These are phyloP conservation scores for Skeletonema costatum DNA, from an alignment of 108 stramenopile genomes.

Conservation along the genomic window DNA sequence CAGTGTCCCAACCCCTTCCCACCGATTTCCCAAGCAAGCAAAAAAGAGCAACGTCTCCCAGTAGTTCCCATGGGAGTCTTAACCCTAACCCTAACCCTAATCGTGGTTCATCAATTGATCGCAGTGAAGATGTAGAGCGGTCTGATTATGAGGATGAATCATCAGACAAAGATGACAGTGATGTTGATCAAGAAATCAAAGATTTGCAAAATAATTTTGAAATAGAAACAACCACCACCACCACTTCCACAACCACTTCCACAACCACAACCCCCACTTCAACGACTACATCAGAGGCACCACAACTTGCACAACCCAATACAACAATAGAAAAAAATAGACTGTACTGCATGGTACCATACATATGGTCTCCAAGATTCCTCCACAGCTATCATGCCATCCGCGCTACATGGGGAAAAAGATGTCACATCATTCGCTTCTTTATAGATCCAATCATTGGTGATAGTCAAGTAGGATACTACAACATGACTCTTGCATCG, in stretches of 20 bases:
- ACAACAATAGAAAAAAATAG: background rate
- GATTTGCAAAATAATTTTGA: background rate
- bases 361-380: constrained; percentile 31
- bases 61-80: too few relatives aligned
- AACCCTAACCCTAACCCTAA: too few relatives aligned
- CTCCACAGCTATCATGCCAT: constrained; percentile 32
- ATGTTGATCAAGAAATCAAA: background rate
- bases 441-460: constrained; percentile 47
- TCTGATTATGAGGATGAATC: background rate
- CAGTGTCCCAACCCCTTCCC: too few relatives aligned
- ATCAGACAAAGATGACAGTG: background rate
- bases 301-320: background rate
- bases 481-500: constrained; percentile 30
- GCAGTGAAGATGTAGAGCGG: background rate
- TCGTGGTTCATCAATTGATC: background rate
- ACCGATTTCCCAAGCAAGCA: too few relatives aligned
- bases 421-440: constrained; percentile 35
- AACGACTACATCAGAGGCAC: background rate
- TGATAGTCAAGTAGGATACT: constrained; percentile 20
- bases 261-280: background rate
- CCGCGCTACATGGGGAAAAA: constrained; percentile 26
- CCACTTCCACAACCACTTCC: background rate
- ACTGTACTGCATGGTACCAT: constrained; percentile 42
- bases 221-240: background rate
- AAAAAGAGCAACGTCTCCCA: too few relatives aligned